Evolutionary conservation across 192 early-diverging fungal genomes (phyloP).

Genomic region (Bifiguratus adelaidae): DNA sequence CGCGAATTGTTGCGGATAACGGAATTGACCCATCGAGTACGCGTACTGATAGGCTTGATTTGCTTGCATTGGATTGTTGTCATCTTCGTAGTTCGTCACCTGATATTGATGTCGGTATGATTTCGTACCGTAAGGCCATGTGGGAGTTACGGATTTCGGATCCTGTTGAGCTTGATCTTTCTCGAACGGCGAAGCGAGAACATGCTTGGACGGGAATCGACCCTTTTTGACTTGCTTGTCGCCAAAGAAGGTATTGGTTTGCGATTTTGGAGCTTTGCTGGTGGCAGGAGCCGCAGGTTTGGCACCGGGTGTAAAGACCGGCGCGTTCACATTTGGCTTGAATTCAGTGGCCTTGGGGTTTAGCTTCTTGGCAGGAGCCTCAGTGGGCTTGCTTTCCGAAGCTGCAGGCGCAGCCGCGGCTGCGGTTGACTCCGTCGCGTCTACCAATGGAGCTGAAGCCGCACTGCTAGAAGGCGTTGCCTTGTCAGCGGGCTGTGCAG

Average conservation of each 20-base stretch:
- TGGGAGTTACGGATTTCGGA: conserved; percentile 31
- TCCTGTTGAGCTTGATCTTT: conserved; percentile 19
- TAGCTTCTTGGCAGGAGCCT: conserved; percentile 37
- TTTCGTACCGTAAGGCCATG: conserved; percentile 41
- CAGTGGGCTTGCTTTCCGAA: conserved; percentile 7
- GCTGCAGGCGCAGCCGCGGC: background rate
- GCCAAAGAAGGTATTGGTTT: conserved; percentile 20
- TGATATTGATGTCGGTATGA: conserved; percentile 42
- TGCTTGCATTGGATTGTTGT: conserved; percentile 22
- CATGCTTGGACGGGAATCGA: conserved; percentile 14
- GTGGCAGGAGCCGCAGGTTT: too few relatives aligned
- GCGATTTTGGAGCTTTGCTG: too few relatives aligned
- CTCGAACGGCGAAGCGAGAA: conserved; percentile 30
- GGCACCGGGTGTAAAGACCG: conserved; percentile 64
- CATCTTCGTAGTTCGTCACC: conserved; percentile 35
- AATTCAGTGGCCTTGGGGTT: conserved; percentile 67
- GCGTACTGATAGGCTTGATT: conserved; percentile 24
- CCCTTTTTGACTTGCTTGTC: conserved; percentile 16
- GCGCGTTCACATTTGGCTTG: conserved; percentile 62
- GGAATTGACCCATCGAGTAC: conserved; percentile 18
- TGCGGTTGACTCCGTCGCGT: background rate
- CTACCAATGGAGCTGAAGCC: too few relatives aligned
- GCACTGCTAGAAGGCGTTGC: too few relatives aligned
- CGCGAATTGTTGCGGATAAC: conserved; percentile 24
- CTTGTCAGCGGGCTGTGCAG: conserved; percentile 2